phyloP scores from a whole-genome alignment of 306 rosid genomes.

The Nissolia schottii region DNA sequence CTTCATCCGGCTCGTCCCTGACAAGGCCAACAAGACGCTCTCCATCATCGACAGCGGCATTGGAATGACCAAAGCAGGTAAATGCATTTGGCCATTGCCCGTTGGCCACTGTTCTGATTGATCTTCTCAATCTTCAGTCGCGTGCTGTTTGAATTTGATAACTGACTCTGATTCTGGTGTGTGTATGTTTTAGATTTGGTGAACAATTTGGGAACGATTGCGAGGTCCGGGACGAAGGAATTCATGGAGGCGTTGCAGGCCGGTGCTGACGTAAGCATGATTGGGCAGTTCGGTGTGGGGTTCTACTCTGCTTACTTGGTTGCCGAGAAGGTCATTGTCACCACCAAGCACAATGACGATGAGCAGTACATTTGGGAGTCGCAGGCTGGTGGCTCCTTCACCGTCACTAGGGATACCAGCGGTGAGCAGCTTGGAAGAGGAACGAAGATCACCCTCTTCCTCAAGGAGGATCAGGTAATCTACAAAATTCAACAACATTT shows the following conservation, averaged over 20 bases:
- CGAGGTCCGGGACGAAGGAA: constrained; percentile 69
- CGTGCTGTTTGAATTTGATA: not conserved
- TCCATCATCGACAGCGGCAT: constrained; percentile 65
- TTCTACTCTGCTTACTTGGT: constrained; percentile 67
- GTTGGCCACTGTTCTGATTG: not conserved
- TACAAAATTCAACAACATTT: not conserved
- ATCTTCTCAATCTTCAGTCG: not conserved
- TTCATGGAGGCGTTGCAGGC: constrained; percentile 79
- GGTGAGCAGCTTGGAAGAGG: constrained; percentile 75
- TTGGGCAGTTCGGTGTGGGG: constrained; percentile 77
- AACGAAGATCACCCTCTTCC: constrained; percentile 67
- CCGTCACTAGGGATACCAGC: constrained; percentile 51
- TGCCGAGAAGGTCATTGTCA: constrained; percentile 58
- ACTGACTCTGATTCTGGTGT: not conserved
- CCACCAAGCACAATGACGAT: constrained; percentile 66
- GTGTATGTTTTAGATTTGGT: constrained; percentile 49
- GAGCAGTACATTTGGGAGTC: constrained; percentile 76
- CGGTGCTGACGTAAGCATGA: constrained; percentile 74
- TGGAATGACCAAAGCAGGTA: constrained; percentile 82
- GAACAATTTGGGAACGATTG: constrained; percentile 74
- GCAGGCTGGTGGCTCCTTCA: constrained; percentile 73
- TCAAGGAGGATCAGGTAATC: constrained; percentile 73
- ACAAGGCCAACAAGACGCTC: constrained; percentile 55
- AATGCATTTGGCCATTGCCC: not conserved
- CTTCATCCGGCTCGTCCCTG: constrained; percentile 62